Conservation (phyloP, 768 basidiomycete genomes). For the Amanita jacksonii region DNA sequence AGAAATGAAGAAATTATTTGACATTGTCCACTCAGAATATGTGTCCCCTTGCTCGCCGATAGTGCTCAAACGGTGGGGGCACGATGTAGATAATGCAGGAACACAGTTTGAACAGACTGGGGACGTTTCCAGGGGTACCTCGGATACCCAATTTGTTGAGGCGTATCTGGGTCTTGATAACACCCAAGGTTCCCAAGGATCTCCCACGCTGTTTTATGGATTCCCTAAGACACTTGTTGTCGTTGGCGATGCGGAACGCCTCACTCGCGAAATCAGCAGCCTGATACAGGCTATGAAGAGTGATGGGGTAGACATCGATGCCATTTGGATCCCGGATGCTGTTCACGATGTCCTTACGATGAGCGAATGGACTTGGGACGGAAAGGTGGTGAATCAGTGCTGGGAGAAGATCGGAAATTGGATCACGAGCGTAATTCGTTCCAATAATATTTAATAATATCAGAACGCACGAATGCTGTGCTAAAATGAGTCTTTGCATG, state of each 20-base stretch:
- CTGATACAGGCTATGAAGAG: slow-evolving; percentile 29
- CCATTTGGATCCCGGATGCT: slow-evolving; percentile 28
- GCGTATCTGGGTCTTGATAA: neutral
- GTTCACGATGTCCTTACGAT: slow-evolving; percentile 38
- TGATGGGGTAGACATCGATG: slow-evolving; percentile 26
- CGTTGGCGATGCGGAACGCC: slow-evolving; percentile 41
- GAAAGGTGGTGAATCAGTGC: slow-evolving; percentile 23
- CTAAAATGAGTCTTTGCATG: no score
- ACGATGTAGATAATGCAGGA: no score
- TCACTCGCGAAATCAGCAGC: slow-evolving; percentile 37
- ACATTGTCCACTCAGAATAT: slow-evolving; percentile 31
- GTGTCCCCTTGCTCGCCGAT: slow-evolving; percentile 30
- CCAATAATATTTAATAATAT: no score
- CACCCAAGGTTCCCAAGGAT: slow-evolving; percentile 8
- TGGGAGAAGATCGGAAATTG: slow-evolving; percentile 29
- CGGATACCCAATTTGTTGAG: neutral
- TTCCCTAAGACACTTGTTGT: slow-evolving; percentile 38
- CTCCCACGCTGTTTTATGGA: slow-evolving; percentile 32
- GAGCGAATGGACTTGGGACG: slow-evolving; percentile 35
- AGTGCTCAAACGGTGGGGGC: slow-evolving; percentile 30
- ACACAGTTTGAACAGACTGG: no score
- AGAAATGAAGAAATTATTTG: slow-evolving; percentile 23
- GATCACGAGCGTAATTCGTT: slow-evolving; percentile 14
- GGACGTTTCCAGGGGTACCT: no score
- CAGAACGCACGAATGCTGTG: no score